Evolutionary conservation across 352 stramenopile genomes (phyloP).

Genomic region (Pythium phragmitis): DNA sequence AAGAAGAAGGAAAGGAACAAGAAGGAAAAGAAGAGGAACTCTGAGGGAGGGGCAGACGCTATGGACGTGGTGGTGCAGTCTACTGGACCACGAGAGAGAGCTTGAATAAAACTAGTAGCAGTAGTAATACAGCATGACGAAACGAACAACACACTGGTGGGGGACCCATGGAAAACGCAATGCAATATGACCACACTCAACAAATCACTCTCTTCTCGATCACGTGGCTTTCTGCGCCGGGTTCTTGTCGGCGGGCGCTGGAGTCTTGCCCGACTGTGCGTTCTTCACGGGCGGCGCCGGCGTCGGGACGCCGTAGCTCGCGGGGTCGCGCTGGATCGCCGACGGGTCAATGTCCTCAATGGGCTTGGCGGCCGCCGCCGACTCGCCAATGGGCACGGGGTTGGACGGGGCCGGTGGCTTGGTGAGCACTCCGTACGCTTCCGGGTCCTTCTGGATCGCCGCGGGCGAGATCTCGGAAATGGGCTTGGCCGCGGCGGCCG

Average conservation of each 20-base stretch:
- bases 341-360: neutral
- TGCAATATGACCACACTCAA: no score
- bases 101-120: neutral
- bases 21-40: conserved; percentile 32
- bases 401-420: neutral
- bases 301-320: conserved; percentile 8
- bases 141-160: no score
- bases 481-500: conserved; percentile 20
- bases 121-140: neutral
- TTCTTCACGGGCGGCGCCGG: neutral
- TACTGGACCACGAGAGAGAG: neutral
- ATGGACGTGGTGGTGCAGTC: no score
- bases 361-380: conserved; percentile 7
- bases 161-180: no score
- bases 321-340: conserved; percentile 12
- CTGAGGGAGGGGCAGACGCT: no score
- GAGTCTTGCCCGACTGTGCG: neutral
- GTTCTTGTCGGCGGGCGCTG: neutral
- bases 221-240: neutral
- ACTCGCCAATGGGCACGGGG: conserved; percentile 3
- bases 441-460: conserved; percentile 22
- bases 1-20: conserved; percentile 20
- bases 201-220: neutral
- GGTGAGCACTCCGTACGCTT: conserved; percentile 13
- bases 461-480: conserved; percentile 13